A percentile compares a stretch with the other conserved stretches of the same genome.
Evolutionary conservation across 2,329 filamentous ascomycete genomes (phyloP).

Genomic region (Incumbomyces delicatus): DNA sequence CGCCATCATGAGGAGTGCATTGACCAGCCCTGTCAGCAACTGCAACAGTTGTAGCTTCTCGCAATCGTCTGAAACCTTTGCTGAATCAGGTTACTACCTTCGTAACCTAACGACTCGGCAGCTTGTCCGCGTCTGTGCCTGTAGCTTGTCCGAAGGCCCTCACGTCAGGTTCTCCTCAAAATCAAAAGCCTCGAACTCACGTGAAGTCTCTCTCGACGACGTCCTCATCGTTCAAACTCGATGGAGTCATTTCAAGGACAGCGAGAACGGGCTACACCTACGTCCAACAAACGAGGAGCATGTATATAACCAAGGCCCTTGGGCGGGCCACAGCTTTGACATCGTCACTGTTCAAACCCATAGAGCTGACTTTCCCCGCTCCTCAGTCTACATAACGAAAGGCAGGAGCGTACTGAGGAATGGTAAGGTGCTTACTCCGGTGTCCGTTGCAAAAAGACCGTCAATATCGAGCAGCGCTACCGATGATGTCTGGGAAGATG

Average conservation of each 20-base stretch:
- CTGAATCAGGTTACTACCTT: not conserved
- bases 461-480: no score
- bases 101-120: not conserved
- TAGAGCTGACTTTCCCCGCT: not conserved
- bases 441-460: no score
- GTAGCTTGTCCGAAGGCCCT: not conserved
- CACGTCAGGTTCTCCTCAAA: not conserved
- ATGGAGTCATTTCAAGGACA: not conserved
- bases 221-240: not conserved
- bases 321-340: not conserved
- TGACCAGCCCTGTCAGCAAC: not conserved
- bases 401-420: no score
- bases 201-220: not conserved
- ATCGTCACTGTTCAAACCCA: not conserved
- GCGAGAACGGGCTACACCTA: not conserved
- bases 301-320: not conserved
- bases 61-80: not conserved
- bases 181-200: not conserved
- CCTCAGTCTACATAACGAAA: no score
- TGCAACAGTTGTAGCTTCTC: not conserved
- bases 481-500: no score
- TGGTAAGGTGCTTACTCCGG: no score
- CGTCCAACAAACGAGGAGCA: not conserved
- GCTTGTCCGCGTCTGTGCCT: not conserved
- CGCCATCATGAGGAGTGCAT: no score